Evolutionary conservation across 2,329 filamentous ascomycete genomes (phyloP).

Genomic region (Hypoxylon sp.): DNA sequence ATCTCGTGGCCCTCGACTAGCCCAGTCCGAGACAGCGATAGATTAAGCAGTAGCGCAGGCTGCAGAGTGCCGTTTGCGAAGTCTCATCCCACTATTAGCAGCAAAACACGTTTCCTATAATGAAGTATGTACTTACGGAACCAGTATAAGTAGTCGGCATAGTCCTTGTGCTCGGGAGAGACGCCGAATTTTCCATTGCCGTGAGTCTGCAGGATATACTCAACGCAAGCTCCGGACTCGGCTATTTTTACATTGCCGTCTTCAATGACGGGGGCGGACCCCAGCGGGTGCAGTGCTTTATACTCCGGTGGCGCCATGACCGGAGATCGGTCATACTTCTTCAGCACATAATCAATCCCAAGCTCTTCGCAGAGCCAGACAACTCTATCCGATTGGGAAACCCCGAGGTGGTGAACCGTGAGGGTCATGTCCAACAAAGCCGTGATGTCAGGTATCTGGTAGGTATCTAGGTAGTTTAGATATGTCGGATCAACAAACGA

Average conservation of each 20-base stretch:
- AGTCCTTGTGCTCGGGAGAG: conserved; percentile 60
- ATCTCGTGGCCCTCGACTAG: conserved; percentile 48
- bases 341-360: conserved; percentile 62
- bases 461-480: neutral
- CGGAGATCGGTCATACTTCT: conserved; percentile 52
- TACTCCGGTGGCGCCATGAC: conserved; percentile 54
- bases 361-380: conserved; percentile 76
- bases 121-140: conserved; percentile 55
- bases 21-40: conserved; percentile 56
- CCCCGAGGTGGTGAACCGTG: conserved; percentile 65
- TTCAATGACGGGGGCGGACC: conserved; percentile 71
- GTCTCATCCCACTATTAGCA: conserved; percentile 52
- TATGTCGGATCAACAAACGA: neutral
- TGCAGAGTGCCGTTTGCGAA: conserved; percentile 64
- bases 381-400: conserved; percentile 74
- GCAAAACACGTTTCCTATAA: neutral
- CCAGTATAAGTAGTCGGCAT: conserved; percentile 74
- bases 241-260: conserved; percentile 68
- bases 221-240: conserved; percentile 70
- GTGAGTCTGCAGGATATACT: conserved; percentile 71
- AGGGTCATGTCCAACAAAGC: conserved; percentile 35
- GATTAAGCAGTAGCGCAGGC: conserved; percentile 54
- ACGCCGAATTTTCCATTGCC: conserved; percentile 64
- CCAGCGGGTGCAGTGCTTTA: conserved; percentile 63
- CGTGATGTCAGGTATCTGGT: too few relatives aligned